Evolutionary conservation across 257 asterid species (phyloP).

Genomic region (Nicotiana undulata): DNA sequence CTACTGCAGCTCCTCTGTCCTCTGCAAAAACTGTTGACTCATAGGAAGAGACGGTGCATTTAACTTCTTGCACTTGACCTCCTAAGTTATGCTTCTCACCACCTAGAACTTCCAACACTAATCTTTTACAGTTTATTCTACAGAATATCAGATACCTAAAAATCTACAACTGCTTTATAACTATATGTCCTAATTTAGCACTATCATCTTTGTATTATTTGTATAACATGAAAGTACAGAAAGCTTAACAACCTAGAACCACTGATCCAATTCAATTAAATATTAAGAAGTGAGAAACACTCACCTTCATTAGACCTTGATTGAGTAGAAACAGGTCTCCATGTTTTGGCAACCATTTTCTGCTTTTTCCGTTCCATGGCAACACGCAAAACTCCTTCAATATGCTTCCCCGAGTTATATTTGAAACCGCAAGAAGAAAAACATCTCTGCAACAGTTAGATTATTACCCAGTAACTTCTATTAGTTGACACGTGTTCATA

Average conservation of each 20-base stretch:
- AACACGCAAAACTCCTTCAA: conserved; percentile 18
- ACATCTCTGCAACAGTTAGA: conserved; percentile 15
- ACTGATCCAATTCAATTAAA: not conserved
- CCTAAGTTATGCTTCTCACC: conserved; percentile 22
- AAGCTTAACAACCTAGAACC: not conserved
- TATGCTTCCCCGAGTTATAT: conserved; percentile 24
- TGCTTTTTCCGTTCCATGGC: conserved; percentile 22
- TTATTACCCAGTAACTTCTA: not conserved
- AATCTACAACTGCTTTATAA: not conserved
- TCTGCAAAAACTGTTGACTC: conserved; percentile 18
- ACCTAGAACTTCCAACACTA: conserved; percentile 15
- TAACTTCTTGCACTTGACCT: conserved; percentile 20
- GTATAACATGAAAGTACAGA: not conserved
- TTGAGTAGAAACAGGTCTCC: conserved; percentile 58
- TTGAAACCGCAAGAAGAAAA: conserved; percentile 26
- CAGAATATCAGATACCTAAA: not conserved
- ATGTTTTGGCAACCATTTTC: conserved; percentile 26
- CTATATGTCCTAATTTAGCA: not conserved
- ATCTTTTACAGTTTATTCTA: not conserved
- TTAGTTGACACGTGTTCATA: not conserved
- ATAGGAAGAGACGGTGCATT: conserved; percentile 17
- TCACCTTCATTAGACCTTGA: conserved; percentile 34
- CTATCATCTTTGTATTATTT: not conserved
- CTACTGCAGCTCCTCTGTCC: conserved; percentile 18
- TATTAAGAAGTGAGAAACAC: not conserved